Conservation (phyloP, 2,329 filamentous ascomycete species). For the Aspergillus udagawae region DNA sequence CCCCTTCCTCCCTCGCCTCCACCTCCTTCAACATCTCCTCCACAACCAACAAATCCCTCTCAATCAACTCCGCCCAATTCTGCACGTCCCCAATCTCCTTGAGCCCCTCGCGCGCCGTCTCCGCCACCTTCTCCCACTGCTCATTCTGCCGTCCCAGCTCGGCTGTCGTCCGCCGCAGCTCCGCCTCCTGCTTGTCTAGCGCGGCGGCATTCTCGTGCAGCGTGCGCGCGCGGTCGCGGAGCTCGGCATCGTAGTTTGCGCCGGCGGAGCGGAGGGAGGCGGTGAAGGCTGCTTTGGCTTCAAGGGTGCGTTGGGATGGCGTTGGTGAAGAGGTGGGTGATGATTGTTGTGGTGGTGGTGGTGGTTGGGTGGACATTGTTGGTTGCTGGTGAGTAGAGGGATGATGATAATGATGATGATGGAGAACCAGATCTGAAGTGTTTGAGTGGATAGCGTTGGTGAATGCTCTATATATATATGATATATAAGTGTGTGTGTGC, state of each 20-base stretch:
- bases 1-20: slow-evolving; percentile 25
- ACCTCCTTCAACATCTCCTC: slow-evolving; percentile 40
- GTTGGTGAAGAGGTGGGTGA: background rate
- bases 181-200: slow-evolving; percentile 54
- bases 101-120: slow-evolving; percentile 52
- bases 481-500: background rate
- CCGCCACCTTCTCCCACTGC: slow-evolving; percentile 52
- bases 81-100: slow-evolving; percentile 63
- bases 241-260: slow-evolving; percentile 49
- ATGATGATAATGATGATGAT: slow-evolving; percentile 4
- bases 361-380: slow-evolving; percentile 2
- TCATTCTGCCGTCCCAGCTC: slow-evolving; percentile 50
- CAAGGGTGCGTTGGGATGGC: slow-evolving; percentile 30
- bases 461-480: background rate
- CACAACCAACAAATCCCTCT: slow-evolving; percentile 42
- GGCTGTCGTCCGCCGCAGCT: slow-evolving; percentile 48
- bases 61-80: slow-evolving; percentile 63
- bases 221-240: slow-evolving; percentile 52
- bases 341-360: background rate
- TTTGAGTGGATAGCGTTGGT: background rate
- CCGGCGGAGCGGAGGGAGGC: slow-evolving; percentile 42
- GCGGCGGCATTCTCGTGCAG: slow-evolving; percentile 54
- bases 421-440: background rate
- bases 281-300: slow-evolving; percentile 43
- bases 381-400: slow-evolving; percentile 1